These are phyloP conservation scores for Acrocalymma vagum DNA, from an alignment of 2,329 filamentous ascomycete genomes.

Conservation along the genomic window DNA sequence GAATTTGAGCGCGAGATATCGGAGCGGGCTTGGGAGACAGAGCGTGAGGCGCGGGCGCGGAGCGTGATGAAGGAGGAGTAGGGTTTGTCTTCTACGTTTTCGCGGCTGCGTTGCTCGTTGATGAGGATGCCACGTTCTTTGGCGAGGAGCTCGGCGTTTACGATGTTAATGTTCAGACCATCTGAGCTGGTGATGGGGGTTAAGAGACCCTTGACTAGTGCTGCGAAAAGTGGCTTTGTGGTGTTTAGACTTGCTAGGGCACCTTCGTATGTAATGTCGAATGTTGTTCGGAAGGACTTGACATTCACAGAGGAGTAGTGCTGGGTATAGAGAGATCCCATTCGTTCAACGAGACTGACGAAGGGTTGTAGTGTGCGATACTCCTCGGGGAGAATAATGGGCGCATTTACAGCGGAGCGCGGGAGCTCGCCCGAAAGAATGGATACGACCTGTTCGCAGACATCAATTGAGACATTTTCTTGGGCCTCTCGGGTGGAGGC, in stretches of 20 bases:
- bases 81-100: conserved; percentile 65
- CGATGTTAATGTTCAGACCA: conserved; percentile 78
- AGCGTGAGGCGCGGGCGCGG: conserved; percentile 59
- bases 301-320: conserved; percentile 64
- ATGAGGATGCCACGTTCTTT: conserved; percentile 80
- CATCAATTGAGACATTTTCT: conserved; percentile 83
- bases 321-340: conserved; percentile 81
- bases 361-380: conserved; percentile 81
- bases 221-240: conserved; percentile 80
- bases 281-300: conserved; percentile 67
- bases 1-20: conserved; percentile 32
- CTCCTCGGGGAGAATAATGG: conserved; percentile 82
- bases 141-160: conserved; percentile 79
- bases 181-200: conserved; percentile 73
- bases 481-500: conserved; percentile 84
- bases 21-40: conserved; percentile 37
- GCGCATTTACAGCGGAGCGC: conserved; percentile 80
- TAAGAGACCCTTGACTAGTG: conserved; percentile 79
- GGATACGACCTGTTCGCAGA: conserved; percentile 79
- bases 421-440: conserved; percentile 78
- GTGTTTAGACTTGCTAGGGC: conserved; percentile 75
- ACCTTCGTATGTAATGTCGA: conserved; percentile 81
- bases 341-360: conserved; percentile 78
- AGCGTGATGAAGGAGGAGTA: conserved; percentile 78
- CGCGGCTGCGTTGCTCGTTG: conserved; percentile 74